Conservation (phyloP, 2,329 filamentous ascomycete genomes). For the Aureobasidium melanogenum region DNA sequence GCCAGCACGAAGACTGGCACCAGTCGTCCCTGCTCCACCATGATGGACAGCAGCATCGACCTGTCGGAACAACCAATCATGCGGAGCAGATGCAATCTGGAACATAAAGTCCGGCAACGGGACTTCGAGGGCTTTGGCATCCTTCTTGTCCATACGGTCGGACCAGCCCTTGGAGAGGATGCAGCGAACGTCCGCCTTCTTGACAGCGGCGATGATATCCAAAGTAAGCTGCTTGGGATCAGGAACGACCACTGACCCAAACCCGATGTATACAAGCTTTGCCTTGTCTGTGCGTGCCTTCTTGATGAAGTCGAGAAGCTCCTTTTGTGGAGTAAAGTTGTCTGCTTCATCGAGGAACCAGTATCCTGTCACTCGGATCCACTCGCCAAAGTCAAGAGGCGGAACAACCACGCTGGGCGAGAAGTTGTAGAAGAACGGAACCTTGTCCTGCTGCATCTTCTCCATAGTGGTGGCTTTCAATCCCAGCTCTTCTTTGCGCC, state of each 20-base stretch:
- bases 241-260: slow-evolving; percentile 89
- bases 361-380: slow-evolving; percentile 95
- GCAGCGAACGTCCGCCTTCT: slow-evolving; percentile 86
- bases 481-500: slow-evolving; percentile 73
- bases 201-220: slow-evolving; percentile 85
- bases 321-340: slow-evolving; percentile 63
- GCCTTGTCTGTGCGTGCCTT: slow-evolving; percentile 72
- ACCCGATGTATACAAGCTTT: slow-evolving; percentile 93
- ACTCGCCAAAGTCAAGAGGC: slow-evolving; percentile 91
- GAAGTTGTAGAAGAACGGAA: slow-evolving; percentile 98
- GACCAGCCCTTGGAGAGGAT: slow-evolving; percentile 97
- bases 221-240: slow-evolving; percentile 82
- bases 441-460: slow-evolving; percentile 91
- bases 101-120: slow-evolving; percentile 71
- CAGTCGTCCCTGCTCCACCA: slow-evolving; percentile 89
- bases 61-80: slow-evolving; percentile 93
- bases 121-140: slow-evolving; percentile 52
- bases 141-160: slow-evolving; percentile 60
- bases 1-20: slow-evolving; percentile 81
- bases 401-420: slow-evolving; percentile 89
- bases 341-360: slow-evolving; percentile 83
- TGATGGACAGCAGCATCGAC: slow-evolving; percentile 94
- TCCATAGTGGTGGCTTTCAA: slow-evolving; percentile 75
- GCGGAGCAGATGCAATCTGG: slow-evolving; percentile 73
- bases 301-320: slow-evolving; percentile 73